Conservation (phyloP, 345 rosid species). For the Dimocarpus longan region DNA sequence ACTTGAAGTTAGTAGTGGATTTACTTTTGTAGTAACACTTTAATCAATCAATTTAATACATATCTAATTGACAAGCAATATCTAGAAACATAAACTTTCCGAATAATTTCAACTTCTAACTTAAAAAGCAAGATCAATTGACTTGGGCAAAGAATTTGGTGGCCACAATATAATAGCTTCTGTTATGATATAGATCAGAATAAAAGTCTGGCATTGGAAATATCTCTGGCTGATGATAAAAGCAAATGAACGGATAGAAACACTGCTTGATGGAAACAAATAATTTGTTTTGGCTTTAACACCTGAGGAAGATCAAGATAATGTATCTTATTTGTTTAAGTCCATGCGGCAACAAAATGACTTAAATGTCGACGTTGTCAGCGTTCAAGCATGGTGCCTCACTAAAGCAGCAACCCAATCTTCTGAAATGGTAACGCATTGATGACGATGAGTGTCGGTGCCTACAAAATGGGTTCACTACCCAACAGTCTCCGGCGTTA, state of each 20-base stretch:
- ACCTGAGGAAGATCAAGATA: not conserved
- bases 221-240: not conserved
- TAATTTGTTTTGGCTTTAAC: not conserved
- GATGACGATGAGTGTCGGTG: not conserved
- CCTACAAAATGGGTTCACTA: not conserved
- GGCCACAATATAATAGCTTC: not conserved
- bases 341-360: not conserved
- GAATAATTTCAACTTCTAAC: not conserved
- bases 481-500: not conserved
- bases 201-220: not conserved
- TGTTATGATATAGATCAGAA: not conserved
- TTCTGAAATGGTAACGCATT: not conserved
- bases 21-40: too few species aligned
- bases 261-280: not conserved
- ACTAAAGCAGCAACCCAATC: not conserved
- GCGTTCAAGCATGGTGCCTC: not conserved
- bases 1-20: too few species aligned
- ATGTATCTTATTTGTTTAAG: not conserved
- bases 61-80: too few species aligned
- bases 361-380: not conserved
- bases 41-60: too few species aligned
- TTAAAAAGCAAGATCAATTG: not conserved
- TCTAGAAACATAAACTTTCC: too few species aligned
- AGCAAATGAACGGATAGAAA: not conserved
- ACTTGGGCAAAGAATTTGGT: not conserved